Evolutionary conservation across 495 filamentous ascomycete genomes (phyloP).

Genomic region (Tuber borchii): DNA sequence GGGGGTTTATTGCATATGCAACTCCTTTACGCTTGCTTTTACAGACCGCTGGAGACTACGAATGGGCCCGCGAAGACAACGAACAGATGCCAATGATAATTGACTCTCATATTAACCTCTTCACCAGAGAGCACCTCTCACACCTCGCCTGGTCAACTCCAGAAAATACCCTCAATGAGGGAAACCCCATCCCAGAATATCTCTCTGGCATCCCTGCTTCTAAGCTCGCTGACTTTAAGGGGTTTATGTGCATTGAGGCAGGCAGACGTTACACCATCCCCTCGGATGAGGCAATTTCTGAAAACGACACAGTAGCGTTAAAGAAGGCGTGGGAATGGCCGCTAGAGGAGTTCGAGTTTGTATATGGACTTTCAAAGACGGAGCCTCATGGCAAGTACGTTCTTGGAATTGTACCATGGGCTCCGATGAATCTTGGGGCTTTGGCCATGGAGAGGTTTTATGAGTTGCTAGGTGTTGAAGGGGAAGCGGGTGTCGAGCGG

Average conservation of each 20-base stretch:
- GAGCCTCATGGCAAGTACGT: constrained; percentile 2
- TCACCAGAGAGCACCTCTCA: constrained; percentile 56
- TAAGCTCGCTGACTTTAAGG: constrained; percentile 42
- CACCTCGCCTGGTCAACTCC: constrained; percentile 60
- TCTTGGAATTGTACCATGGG: constrained; percentile 70
- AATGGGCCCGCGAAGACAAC: no score
- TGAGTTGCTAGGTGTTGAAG: constrained; percentile 7
- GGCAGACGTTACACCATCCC: constrained; percentile 50
- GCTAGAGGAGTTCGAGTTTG: constrained; percentile 63
- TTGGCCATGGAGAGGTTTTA: constrained; percentile 39
- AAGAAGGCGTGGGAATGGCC: constrained; percentile 45
- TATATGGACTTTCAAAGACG: constrained; percentile 49
- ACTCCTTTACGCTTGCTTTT: no score
- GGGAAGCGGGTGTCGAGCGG: neutral
- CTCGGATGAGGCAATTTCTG: constrained; percentile 43
- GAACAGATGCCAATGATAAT: constrained; percentile 49
- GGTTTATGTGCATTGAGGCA: constrained; percentile 76
- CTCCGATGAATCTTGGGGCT: constrained; percentile 62
- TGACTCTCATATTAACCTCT: constrained; percentile 87
- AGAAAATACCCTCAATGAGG: constrained; percentile 51
- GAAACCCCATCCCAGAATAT: constrained; percentile 61
- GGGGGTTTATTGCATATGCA: no score
- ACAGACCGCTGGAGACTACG: no score
- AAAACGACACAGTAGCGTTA: constrained; percentile 4
- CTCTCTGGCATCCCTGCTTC: constrained; percentile 11